Evolutionary conservation across 495 filamentous ascomycete genomes (phyloP).

Genomic region (Xylaria flabelliformis): DNA sequence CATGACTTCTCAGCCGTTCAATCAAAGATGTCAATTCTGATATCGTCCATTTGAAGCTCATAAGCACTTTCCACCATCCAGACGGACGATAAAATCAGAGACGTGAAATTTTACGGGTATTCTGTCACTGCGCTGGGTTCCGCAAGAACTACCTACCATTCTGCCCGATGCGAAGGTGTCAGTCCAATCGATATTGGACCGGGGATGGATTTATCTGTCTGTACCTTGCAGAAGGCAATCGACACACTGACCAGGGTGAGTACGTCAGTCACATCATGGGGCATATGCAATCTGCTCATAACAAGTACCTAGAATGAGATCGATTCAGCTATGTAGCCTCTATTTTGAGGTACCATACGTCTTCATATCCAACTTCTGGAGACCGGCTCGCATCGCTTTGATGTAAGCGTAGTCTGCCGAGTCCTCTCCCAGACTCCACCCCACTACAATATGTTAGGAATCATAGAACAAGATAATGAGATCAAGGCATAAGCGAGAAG

Average conservation of each 20-base stretch:
- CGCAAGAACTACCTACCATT: not conserved
- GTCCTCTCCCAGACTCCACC: constrained; percentile 71
- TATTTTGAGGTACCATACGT: not conserved
- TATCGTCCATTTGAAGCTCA: not conserved
- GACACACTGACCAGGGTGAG: not conserved
- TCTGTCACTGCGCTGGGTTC: not conserved
- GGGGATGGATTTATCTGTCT: not conserved
- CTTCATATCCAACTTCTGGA: constrained; percentile 33
- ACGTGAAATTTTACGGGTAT: not conserved
- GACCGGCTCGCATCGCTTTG: constrained; percentile 58
- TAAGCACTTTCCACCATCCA: not conserved
- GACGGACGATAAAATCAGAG: not conserved
- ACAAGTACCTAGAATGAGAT: not conserved
- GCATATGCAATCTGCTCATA: not conserved
- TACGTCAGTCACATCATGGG: constrained; percentile 13
- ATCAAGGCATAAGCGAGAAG: not conserved
- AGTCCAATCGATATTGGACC: not conserved
- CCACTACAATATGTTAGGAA: constrained; percentile 37
- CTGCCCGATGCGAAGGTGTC: not conserved
- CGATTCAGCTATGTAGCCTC: not conserved
- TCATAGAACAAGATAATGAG: not conserved
- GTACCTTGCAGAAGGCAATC: not conserved
- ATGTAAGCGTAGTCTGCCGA: constrained; percentile 60
- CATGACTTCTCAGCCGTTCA: not conserved
- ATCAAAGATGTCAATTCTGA: not conserved